These are phyloP conservation scores for Krasilnikovozyma curviuscula DNA, from an alignment of 768 basidiomycete genomes.

Conservation along the genomic window DNA sequence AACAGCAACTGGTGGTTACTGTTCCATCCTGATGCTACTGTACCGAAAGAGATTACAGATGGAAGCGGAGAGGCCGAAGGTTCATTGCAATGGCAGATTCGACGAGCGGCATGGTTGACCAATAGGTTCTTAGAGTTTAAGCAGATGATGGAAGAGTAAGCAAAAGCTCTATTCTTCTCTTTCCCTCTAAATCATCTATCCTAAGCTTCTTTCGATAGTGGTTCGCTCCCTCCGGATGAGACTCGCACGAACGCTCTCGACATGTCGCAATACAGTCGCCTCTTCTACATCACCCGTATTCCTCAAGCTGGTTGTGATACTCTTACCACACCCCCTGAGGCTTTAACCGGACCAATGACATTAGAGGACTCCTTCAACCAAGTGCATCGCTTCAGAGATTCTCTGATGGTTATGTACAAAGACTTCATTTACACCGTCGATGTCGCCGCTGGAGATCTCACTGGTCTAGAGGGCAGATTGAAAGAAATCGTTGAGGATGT, in stretches of 20 bases:
- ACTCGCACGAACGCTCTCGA: slow-evolving; percentile 46
- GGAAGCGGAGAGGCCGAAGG: slow-evolving; percentile 12
- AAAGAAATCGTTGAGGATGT: slow-evolving; percentile 41
- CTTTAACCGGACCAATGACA: too few relatives aligned
- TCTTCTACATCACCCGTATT: slow-evolving; percentile 58
- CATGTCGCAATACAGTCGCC: slow-evolving; percentile 21
- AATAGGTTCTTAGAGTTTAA: slow-evolving; percentile 56
- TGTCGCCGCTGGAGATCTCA: slow-evolving; percentile 35
- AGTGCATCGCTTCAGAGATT: background rate
- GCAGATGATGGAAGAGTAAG: slow-evolving; percentile 41
- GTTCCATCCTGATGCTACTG: slow-evolving; percentile 49
- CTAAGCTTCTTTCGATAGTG: slow-evolving; percentile 29
- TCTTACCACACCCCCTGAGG: slow-evolving; percentile 37
- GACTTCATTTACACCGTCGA: slow-evolving; percentile 64
- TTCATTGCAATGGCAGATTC: slow-evolving; percentile 66
- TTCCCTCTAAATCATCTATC: background rate
- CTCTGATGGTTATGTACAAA: slow-evolving; percentile 47
- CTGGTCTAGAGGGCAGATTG: slow-evolving; percentile 33
- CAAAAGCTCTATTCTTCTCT: too few relatives aligned
- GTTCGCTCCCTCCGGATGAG: slow-evolving; percentile 49
- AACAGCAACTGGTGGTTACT: slow-evolving; percentile 96
- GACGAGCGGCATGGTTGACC: slow-evolving; percentile 63
- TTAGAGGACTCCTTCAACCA: background rate
- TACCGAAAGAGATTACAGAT: slow-evolving; percentile 31
- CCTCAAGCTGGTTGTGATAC: slow-evolving; percentile 49